Evolutionary conservation across 106 monocot species (phyloP).

Genomic region (Allium cepa): DNA sequence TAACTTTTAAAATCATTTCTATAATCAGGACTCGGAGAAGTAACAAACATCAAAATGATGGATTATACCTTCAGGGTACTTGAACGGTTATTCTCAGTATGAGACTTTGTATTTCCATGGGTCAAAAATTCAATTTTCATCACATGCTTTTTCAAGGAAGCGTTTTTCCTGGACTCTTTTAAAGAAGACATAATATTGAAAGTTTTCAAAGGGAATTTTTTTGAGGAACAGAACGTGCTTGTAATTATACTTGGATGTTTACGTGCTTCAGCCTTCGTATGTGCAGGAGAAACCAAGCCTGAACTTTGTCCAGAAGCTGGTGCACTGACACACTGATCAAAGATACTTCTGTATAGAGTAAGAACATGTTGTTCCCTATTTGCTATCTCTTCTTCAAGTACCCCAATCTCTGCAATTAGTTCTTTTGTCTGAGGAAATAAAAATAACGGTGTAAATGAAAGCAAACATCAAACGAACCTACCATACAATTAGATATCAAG

Average conservation of each 20-base stretch:
- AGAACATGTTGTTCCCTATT: slow-evolving; percentile 76
- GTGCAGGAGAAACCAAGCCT: slow-evolving; percentile 55
- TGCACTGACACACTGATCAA: slow-evolving; percentile 52
- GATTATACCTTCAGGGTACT: slow-evolving; percentile 37
- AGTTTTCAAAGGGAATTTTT: slow-evolving; percentile 57
- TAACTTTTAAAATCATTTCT: too few relatives aligned
- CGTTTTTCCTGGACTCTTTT: slow-evolving; percentile 31
- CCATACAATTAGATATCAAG: too few relatives aligned
- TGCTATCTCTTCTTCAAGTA: slow-evolving; percentile 72
- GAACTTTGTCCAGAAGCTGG: slow-evolving; percentile 59
- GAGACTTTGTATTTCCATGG: slow-evolving; percentile 11
- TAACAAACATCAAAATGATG: neutral
- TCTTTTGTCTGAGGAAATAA: slow-evolving; percentile 47
- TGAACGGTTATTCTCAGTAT: slow-evolving; percentile 14
- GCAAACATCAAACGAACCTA: too few relatives aligned
- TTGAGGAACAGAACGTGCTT: slow-evolving; percentile 79
- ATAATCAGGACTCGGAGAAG: too few relatives aligned
- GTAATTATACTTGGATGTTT: slow-evolving; percentile 69
- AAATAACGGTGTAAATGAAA: neutral
- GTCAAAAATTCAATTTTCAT: slow-evolving; percentile 14
- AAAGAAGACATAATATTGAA: slow-evolving; percentile 39
- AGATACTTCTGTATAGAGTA: slow-evolving; percentile 65
- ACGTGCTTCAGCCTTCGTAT: slow-evolving; percentile 25
- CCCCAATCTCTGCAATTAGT: slow-evolving; percentile 69
- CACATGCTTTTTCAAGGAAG: slow-evolving; percentile 19